Conservation (phyloP, 768 basidiomycete species). For the Kwoniella heveanensis region DNA sequence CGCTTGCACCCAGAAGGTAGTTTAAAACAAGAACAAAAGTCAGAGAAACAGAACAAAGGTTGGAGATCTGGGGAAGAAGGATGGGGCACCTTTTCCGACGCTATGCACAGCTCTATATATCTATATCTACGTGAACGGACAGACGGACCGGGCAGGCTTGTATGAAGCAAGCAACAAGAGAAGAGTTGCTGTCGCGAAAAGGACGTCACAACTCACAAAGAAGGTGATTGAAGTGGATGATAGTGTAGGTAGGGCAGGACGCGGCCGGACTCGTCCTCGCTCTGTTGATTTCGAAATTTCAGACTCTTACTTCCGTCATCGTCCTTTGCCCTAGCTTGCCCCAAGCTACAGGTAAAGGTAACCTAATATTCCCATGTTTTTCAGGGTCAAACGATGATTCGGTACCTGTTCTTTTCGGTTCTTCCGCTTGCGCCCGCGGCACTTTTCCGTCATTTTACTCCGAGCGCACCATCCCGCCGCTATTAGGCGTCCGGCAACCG, state of each 20-base stretch:
- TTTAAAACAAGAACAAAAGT: neutral
- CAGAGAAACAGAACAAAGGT: neutral
- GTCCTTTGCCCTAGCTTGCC: no score
- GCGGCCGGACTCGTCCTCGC: slow-evolving; percentile 1
- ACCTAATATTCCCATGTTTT: no score
- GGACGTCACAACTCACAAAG: neutral
- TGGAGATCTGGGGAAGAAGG: slow-evolving; percentile 2
- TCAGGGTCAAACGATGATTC: neutral
- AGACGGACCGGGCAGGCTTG: no score
- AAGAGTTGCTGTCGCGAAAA: no score
- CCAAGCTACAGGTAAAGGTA: no score
- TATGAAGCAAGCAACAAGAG: no score
- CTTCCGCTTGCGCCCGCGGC: neutral
- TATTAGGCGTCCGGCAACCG: no score
- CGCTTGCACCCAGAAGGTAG: no score
- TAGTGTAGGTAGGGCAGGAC: neutral
- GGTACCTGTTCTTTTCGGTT: neutral
- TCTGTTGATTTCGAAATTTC: neutral
- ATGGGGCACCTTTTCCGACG: neutral
- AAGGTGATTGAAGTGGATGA: no score
- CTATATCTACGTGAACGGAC: no score
- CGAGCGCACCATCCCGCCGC: neutral
- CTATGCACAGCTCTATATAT: neutral
- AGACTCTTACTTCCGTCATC: neutral
- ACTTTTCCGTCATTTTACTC: neutral